Conservation (phyloP, 139 green algal species). For the Chlamydomonas incerta region DNA sequence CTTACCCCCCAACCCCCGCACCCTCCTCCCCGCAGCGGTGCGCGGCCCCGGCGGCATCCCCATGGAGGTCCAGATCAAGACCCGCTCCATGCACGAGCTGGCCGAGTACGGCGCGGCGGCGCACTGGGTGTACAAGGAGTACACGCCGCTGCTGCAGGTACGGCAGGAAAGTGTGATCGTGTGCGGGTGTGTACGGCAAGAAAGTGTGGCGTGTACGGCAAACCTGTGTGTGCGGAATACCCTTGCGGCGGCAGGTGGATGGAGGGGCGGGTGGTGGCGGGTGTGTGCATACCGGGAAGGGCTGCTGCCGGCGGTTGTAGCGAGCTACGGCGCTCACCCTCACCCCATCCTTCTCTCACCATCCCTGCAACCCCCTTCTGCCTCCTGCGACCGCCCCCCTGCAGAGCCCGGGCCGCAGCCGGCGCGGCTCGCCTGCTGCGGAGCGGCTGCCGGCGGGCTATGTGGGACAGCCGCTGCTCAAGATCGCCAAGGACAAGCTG, state of each 20-base stretch:
- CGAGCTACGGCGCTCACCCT: too few species aligned
- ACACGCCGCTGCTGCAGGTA: constrained; percentile 25
- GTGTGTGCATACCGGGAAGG: too few species aligned
- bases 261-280: too few species aligned
- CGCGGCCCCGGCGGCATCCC: constrained; percentile 75
- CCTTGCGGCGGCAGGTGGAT: too few species aligned
- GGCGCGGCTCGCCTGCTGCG: constrained; percentile 2
- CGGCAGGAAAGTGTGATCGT: neutral
- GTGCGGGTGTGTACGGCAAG: neutral
- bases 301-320: too few species aligned
- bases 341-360: too few species aligned
- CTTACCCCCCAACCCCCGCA: too few species aligned
- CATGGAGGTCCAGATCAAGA: constrained; percentile 85
- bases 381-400: too few species aligned
- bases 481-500: constrained; percentile 58
- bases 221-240: too few species aligned
- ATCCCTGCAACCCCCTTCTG: too few species aligned
- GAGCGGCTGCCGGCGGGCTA: constrained; percentile 27
- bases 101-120: constrained; percentile 85
- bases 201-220: too few species aligned
- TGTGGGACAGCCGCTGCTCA: constrained; percentile 65
- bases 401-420: constrained; percentile 18
- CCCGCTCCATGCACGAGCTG: constrained; percentile 77
- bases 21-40: constrained; percentile 13
- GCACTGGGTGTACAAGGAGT: constrained; percentile 92